Percentiles rank a stretch among this genome's conserved stretches.
Evolutionary conservation across 2,329 filamentous ascomycete species (phyloP).

Genomic region (Rutstroemia sp.): DNA sequence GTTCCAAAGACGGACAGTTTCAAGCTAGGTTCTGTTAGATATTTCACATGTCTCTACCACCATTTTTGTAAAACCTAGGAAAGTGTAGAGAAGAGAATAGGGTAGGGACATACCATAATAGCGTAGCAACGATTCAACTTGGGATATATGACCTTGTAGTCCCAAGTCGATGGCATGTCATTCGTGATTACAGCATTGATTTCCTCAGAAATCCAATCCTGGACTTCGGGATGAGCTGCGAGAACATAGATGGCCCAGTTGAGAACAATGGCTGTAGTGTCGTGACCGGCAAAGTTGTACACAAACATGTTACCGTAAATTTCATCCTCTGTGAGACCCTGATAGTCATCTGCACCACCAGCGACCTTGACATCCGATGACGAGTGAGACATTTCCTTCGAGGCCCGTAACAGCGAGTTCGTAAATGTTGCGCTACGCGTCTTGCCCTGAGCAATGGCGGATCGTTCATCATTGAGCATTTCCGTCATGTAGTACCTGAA

Average conservation of each 20-base stretch:
- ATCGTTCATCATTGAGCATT: neutral
- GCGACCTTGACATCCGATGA: neutral
- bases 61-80: neutral
- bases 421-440: neutral
- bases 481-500: neutral
- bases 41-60: neutral
- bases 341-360: neutral
- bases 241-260: conserved; percentile 22
- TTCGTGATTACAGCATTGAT: conserved; percentile 21
- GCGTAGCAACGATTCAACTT: conserved; percentile 35
- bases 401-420: conserved; percentile 1
- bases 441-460: neutral
- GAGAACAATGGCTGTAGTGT: conserved; percentile 27
- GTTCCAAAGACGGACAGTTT: conserved; percentile 1
- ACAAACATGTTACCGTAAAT: conserved; percentile 29
- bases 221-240: conserved; percentile 15
- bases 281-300: conserved; percentile 28
- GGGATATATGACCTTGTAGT: conserved; percentile 33
- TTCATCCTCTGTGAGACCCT: conserved; percentile 29
- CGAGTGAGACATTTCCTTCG: neutral
- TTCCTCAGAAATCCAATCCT: conserved; percentile 21
- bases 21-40: neutral
- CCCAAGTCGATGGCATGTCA: conserved; percentile 23
- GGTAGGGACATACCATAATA: conserved; percentile 26
- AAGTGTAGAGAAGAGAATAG: neutral